These are phyloP conservation scores for Ustilago bromivora DNA, from an alignment of 1,284 basidiomycete species.

Conservation along the genomic window DNA sequence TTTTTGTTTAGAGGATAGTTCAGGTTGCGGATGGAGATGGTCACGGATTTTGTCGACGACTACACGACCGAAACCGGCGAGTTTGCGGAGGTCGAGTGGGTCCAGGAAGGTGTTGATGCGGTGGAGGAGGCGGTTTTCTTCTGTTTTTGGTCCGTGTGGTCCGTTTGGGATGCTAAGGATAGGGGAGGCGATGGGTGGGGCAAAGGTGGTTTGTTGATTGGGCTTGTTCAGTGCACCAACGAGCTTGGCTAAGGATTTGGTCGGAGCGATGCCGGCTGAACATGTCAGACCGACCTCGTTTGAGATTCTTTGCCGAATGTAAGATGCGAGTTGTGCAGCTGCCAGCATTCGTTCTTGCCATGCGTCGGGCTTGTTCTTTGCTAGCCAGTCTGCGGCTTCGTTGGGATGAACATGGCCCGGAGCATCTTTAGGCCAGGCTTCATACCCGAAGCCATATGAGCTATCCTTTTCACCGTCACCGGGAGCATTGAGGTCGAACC, in stretches of 20 bases:
- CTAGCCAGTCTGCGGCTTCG: conserved; percentile 20
- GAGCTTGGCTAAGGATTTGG: conserved; percentile 69
- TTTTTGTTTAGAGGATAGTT: not conserved
- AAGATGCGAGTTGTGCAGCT: conserved; percentile 67
- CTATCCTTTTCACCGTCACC: not conserved
- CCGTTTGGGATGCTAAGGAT: not conserved
- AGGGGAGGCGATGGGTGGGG: conserved; percentile 18
- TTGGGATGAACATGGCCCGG: conserved; percentile 32
- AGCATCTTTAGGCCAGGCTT: conserved; percentile 29
- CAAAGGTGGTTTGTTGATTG: conserved; percentile 65
- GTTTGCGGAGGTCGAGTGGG: conserved; percentile 56
- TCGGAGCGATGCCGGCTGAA: conserved; percentile 68
- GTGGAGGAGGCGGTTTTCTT: conserved; percentile 14
- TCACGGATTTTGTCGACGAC: conserved; percentile 52
- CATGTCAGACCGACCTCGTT: conserved; percentile 68
- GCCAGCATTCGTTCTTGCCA: conserved; percentile 46
- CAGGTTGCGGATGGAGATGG: conserved; percentile 14
- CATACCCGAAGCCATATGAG: conserved; percentile 55
- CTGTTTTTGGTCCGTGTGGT: not conserved
- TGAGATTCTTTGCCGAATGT: conserved; percentile 64
- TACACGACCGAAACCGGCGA: conserved; percentile 57
- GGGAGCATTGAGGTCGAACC: conserved; percentile 35
- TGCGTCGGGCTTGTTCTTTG: conserved; percentile 23
- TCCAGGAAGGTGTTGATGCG: conserved; percentile 64
- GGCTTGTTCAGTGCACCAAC: conserved; percentile 69